Percentiles rank a stretch among this genome's conserved stretches.
Conservation (phyloP, 192 early-diverging fungal species). For the Coemansia asiatica region DNA sequence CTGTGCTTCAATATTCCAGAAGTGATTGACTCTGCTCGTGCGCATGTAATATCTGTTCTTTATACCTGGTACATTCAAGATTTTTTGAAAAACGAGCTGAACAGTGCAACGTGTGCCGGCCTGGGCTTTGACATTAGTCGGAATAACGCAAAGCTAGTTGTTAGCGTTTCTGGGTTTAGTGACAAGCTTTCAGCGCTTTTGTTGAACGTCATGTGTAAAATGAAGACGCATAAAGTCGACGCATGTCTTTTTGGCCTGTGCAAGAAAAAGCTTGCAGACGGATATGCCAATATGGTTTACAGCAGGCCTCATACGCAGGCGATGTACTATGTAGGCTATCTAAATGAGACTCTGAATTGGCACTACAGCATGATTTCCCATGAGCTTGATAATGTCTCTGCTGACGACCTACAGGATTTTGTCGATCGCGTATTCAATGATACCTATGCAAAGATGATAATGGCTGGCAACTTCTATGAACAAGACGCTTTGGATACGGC, state of each 20-base stretch:
- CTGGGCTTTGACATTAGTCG: slow-evolving; percentile 63
- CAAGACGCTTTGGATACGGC: slow-evolving; percentile 63
- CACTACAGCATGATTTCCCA: slow-evolving; percentile 67
- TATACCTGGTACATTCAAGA: background rate
- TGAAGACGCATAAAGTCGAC: background rate
- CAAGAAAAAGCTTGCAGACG: slow-evolving; percentile 59
- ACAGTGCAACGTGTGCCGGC: slow-evolving; percentile 76
- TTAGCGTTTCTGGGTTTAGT: slow-evolving; percentile 76
- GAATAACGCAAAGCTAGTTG: slow-evolving; percentile 58
- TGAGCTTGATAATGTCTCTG: slow-evolving; percentile 67
- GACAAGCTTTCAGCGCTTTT: slow-evolving; percentile 74
- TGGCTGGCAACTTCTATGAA: slow-evolving; percentile 76
- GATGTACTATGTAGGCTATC: slow-evolving; percentile 27
- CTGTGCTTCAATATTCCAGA: background rate
- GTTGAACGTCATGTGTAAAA: slow-evolving; percentile 60
- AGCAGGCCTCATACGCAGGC: slow-evolving; percentile 69
- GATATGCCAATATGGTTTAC: slow-evolving; percentile 3
- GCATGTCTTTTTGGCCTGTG: slow-evolving; percentile 14
- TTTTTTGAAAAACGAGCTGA: slow-evolving; percentile 55
- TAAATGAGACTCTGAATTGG: slow-evolving; percentile 38
- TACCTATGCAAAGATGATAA: slow-evolving; percentile 69
- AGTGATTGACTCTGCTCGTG: background rate
- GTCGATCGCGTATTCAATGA: slow-evolving; percentile 65
- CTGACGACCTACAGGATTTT: slow-evolving; percentile 68
- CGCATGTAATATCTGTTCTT: background rate